Conservation (phyloP, 352 stramenopile species). For the Peronospora tabacina region DNA sequence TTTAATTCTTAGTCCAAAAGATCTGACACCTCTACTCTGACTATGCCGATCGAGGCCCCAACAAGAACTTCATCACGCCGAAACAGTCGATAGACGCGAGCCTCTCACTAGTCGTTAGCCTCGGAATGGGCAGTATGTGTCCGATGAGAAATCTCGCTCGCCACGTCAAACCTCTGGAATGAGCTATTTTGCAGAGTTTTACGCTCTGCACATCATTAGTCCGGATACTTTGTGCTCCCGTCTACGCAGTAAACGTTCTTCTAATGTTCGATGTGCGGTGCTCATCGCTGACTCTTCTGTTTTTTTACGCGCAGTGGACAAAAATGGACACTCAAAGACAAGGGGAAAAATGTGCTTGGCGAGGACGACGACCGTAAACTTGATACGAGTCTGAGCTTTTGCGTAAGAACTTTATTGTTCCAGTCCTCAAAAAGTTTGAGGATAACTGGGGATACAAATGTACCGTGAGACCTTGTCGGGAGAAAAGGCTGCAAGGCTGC, state of each 20-base stretch:
- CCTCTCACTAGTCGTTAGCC: conserved; percentile 12
- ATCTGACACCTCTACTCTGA: too few species aligned
- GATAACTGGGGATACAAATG: too few species aligned
- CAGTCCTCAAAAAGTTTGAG: too few species aligned
- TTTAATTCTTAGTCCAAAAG: too few species aligned
- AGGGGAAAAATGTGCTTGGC: conserved; percentile 71
- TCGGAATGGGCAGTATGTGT: conserved; percentile 37
- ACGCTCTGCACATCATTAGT: conserved; percentile 69
- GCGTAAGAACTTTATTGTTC: too few species aligned
- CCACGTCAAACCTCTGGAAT: conserved; percentile 66
- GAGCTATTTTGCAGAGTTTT: conserved; percentile 73
- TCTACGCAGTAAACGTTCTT: conserved; percentile 69
- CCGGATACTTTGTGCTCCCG: conserved; percentile 71
- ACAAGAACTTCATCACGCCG: too few species aligned
- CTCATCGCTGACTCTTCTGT: conserved; percentile 64
- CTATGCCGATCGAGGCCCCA: too few species aligned
- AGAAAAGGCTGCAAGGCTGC: too few species aligned
- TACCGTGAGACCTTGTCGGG: too few species aligned
- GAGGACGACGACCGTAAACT: conserved; percentile 62
- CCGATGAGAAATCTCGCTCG: conserved; percentile 40
- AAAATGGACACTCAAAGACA: conserved; percentile 78
- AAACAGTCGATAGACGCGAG: too few species aligned
- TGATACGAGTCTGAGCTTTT: too few species aligned
- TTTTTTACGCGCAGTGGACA: conserved; percentile 67
- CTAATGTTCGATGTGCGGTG: conserved; percentile 65